Evolutionary conservation across 2,329 filamentous ascomycete genomes (phyloP).

Genomic region (Pseudogymnoascus sp.): DNA sequence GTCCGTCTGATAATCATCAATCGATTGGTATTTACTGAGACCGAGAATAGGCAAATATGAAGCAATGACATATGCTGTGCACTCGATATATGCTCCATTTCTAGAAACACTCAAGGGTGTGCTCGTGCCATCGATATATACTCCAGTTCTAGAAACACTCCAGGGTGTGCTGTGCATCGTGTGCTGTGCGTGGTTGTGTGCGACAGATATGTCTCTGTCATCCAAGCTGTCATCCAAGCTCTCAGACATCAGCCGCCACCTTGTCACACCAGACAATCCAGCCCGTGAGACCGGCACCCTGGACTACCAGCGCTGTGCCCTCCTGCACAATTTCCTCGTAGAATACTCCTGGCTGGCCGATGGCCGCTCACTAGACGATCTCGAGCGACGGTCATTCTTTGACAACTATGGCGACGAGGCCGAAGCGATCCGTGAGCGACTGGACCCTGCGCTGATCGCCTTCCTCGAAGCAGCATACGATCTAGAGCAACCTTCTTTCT

Average conservation of each 20-base stretch:
- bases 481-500: conserved; percentile 9
- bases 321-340: conserved; percentile 28
- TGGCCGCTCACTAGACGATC: conserved; percentile 15
- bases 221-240: neutral
- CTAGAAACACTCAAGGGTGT: neutral
- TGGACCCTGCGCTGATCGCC: conserved; percentile 21
- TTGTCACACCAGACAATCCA: conserved; percentile 25
- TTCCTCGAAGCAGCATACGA: conserved; percentile 19
- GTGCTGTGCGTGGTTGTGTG: neutral
- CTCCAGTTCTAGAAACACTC: neutral
- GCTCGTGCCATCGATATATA: neutral
- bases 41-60: neutral
- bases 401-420: conserved; percentile 17
- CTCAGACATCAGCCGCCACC: conserved; percentile 22
- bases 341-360: conserved; percentile 23
- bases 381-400: conserved; percentile 17
- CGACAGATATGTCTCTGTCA: neutral
- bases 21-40: neutral
- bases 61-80: neutral
- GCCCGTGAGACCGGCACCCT: conserved; percentile 18
- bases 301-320: conserved; percentile 25
- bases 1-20: neutral
- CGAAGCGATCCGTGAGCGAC: conserved; percentile 19
- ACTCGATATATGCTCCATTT: neutral
- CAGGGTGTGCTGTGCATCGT: neutral